Percentiles rank a stretch among this genome's conserved stretches.
Evolutionary conservation across 2,329 filamentous ascomycete genomes (phyloP).

Genomic region (Bipolaris sorokiniana): DNA sequence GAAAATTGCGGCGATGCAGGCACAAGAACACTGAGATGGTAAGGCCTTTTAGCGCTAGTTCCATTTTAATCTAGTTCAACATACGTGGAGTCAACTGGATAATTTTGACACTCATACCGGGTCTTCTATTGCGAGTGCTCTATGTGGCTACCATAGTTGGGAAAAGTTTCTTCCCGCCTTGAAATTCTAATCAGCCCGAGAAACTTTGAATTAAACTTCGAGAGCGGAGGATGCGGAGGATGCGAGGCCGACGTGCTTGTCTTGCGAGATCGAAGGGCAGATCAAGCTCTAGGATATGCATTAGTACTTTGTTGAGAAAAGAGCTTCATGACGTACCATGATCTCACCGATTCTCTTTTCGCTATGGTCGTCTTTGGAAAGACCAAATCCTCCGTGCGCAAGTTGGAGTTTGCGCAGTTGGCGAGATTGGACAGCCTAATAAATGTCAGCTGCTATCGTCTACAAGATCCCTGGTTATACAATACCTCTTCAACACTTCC

Average conservation of each 20-base stretch:
- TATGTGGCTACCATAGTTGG: not conserved
- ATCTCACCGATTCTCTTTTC: conserved; percentile 1
- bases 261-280: not conserved
- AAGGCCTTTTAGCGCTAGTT: not conserved
- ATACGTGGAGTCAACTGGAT: no score
- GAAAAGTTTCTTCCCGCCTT: not conserved
- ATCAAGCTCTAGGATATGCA: not conserved
- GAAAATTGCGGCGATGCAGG: no score
- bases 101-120: not conserved
- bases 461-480: not conserved
- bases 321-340: not conserved
- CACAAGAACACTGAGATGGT: not conserved
- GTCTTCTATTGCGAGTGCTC: not conserved
- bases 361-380: conserved; percentile 3
- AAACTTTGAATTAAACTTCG: no score
- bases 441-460: not conserved
- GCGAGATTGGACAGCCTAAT: conserved; percentile 9
- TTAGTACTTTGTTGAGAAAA: not conserved
- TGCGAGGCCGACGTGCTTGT: not conserved
- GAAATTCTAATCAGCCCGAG: no score
- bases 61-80: not conserved
- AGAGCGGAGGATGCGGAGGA: not conserved
- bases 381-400: conserved; percentile 6
- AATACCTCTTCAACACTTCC: not conserved
- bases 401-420: conserved; percentile 11